phyloP scores from a whole-genome alignment of 2,329 filamentous ascomycete species.

The Stagonosporopsis cucurbitacearum region DNA sequence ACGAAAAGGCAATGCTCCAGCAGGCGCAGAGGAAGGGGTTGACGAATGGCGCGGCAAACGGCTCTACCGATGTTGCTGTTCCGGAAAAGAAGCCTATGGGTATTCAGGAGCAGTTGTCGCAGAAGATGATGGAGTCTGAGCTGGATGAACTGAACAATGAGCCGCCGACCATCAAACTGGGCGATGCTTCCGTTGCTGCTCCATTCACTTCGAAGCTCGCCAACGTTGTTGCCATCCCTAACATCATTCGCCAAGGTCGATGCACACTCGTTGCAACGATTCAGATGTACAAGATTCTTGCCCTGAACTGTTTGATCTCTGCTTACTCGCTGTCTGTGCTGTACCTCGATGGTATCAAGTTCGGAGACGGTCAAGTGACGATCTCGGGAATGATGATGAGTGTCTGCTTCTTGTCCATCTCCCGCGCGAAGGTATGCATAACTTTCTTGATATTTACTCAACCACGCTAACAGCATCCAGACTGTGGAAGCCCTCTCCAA shows the following conservation, averaged over 20 bases:
- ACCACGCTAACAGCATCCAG: slow-evolving; percentile 48
- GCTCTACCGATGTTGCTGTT: slow-evolving; percentile 30
- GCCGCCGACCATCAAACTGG: slow-evolving; percentile 94
- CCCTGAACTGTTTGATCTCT: slow-evolving; percentile 95
- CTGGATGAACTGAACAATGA: slow-evolving; percentile 76
- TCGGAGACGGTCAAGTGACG: slow-evolving; percentile 96
- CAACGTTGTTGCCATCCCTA: slow-evolving; percentile 95
- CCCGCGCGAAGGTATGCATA: slow-evolving; percentile 76
- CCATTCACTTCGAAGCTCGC: slow-evolving; percentile 97
- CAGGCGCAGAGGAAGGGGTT: slow-evolving; percentile 82
- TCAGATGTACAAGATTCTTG: slow-evolving; percentile 99
- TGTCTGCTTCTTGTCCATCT: slow-evolving; percentile 98
- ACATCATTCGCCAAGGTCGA: slow-evolving; percentile 96
- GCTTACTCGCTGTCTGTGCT: slow-evolving; percentile 96
- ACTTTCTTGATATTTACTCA: not conserved
- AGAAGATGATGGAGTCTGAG: slow-evolving; percentile 86
- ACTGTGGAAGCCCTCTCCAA: slow-evolving; percentile 95
- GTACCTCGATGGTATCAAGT: slow-evolving; percentile 98
- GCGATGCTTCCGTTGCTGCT: slow-evolving; percentile 94
- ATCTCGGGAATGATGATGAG: slow-evolving; percentile 99
- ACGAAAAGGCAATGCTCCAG: slow-evolving; percentile 86
- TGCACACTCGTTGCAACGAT: slow-evolving; percentile 98
- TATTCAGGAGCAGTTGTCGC: slow-evolving; percentile 84
- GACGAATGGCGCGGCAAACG: slow-evolving; percentile 48
- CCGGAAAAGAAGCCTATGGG: slow-evolving; percentile 63